Percentiles rank a stretch among this genome's conserved stretches.
These are phyloP conservation scores for Arthrobotrys entomopaga DNA, from an alignment of 2,329 filamentous ascomycete species.

Conservation along the genomic window DNA sequence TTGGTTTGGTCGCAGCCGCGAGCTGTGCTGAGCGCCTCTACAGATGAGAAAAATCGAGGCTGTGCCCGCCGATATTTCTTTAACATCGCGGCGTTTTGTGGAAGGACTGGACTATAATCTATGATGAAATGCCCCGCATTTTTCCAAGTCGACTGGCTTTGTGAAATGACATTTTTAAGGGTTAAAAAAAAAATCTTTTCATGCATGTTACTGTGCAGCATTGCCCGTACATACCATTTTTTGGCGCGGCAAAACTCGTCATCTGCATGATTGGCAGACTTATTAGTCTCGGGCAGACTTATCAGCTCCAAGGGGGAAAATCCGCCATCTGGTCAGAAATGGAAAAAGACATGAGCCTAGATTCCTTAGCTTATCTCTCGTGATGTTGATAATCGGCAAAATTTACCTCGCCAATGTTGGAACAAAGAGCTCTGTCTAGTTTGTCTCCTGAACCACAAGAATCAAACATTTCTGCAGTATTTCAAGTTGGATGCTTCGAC, in stretches of 20 bases:
- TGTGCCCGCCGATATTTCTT: background rate
- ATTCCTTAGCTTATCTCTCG: conserved; percentile 22
- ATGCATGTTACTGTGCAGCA: background rate
- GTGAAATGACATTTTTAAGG: no score
- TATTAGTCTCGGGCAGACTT: no score
- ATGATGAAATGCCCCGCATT: background rate
- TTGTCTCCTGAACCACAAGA: background rate
- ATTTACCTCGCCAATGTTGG: conserved; percentile 30
- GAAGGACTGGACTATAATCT: background rate
- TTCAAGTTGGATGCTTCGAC: no score
- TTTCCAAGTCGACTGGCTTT: background rate
- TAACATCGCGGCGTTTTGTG: background rate
- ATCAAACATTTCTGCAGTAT: no score
- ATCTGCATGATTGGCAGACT: conserved; percentile 19
- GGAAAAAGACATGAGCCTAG: conserved; percentile 13
- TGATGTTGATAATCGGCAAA: conserved; percentile 29
- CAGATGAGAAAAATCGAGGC: background rate
- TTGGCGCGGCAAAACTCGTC: conserved; percentile 33
- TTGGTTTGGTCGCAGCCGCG: no score
- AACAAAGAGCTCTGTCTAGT: conserved; percentile 13
- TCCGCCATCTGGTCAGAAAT: background rate
- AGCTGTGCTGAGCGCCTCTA: no score
- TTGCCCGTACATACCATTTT: background rate
- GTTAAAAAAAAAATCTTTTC: background rate
- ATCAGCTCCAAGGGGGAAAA: background rate